Base-by-base conservation (phyloP, 148 eudicot species). In the Cornus kousa region DNA sequence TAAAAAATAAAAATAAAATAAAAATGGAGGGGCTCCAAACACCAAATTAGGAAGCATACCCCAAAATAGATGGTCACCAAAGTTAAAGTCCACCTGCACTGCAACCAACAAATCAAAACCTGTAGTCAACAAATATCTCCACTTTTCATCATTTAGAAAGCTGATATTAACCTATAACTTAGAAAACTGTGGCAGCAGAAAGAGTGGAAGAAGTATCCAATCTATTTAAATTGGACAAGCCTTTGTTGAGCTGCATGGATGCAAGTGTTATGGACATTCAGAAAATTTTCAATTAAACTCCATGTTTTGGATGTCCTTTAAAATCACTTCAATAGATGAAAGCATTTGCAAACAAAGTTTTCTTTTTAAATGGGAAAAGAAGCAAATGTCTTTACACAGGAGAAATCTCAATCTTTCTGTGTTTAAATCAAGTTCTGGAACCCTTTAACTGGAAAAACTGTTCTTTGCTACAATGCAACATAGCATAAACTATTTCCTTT, bases 81-180 rank as follows among this genome's bases (percentile, higher is more conserved):
- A 40, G 84, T 76, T 65, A 89, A 82, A n/a, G 94, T 91, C 94
- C 92, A 91, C 89, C 94, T 91, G 89, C 48, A 71, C 77, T 79
- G 74, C 75, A 81, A 67, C 74, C 70, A 81, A 87, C 80, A 69
- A 17, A 71, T 75, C 73, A 80, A 40, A 77, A 68, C 70, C 67
- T 73, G 67, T 40, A 48, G 64, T 77, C 46, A 31, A 70, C 67
- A 68, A 57, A 60, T 19, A 68, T 39, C 5, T n/a, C 35, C 33
- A 20, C 16, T 37, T 32, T 8, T 31, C 46, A 67, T 23, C 19
- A 40, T 13, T 39, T 22, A 64, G 10, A 46, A 65, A 46, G 3
- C 64, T 3, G 2, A 8, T 69, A 46, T 77, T 43, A 77, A 12
- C 68, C 68, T 10, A 55, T 24, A 13, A 5, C 22, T 17, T 48